A percentile compares a stretch with the other conserved stretches of the same genome.
phyloP scores from a whole-genome alignment of 2,329 filamentous ascomycete species.

The Dothideomycetes sp. region DNA sequence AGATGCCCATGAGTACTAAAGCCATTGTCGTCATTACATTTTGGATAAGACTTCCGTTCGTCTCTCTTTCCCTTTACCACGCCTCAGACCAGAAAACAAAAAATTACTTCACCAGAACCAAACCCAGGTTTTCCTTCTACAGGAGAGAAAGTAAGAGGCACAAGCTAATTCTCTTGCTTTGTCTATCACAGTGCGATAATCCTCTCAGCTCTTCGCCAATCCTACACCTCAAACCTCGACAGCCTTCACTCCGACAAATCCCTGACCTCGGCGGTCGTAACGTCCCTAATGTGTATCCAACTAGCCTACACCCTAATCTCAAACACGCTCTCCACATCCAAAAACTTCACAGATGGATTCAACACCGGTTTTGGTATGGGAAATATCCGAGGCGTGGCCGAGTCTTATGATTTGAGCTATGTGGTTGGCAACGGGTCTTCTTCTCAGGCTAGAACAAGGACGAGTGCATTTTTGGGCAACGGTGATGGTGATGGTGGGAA shows the following conservation, averaged over 20 bases:
- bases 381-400: constrained; percentile 22
- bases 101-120: background rate
- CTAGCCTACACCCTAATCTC: constrained; percentile 34
- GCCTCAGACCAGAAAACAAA: too few species aligned
- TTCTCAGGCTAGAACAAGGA: too few species aligned
- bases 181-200: constrained; percentile 22
- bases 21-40: constrained; percentile 30
- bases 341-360: constrained; percentile 34
- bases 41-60: constrained; percentile 29
- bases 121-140: too few species aligned
- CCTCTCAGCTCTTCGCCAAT: constrained; percentile 28
- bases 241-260: constrained; percentile 23
- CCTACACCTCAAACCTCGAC: constrained; percentile 24
- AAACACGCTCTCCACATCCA: constrained; percentile 34
- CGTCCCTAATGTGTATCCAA: constrained; percentile 31
- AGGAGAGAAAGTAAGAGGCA: too few species aligned
- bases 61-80: background rate
- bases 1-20: constrained; percentile 29
- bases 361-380: constrained; percentile 32
- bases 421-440: constrained; percentile 2
- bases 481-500: too few species aligned
- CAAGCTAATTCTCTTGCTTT: too few species aligned
- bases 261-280: constrained; percentile 25
- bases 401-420: constrained; percentile 23
- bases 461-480: too few species aligned